These are phyloP conservation scores for Xerocomus amazonicus DNA, from an alignment of 1,284 basidiomycete species.

Conservation along the genomic window DNA sequence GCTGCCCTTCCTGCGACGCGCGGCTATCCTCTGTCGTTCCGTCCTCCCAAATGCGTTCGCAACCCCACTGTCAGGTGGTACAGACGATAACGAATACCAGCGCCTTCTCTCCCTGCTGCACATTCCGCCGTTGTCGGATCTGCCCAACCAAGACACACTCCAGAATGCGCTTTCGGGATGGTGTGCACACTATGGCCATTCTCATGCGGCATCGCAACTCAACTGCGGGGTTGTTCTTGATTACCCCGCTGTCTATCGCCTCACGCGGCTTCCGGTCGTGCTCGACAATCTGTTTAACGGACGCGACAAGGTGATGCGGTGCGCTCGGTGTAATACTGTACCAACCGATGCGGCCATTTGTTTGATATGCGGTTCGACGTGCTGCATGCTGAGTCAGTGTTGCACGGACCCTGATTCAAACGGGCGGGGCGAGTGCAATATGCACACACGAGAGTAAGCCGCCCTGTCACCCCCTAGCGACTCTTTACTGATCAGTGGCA, in stretches of 20 bases:
- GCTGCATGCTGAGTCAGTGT: slow-evolving; percentile 93
- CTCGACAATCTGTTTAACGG: slow-evolving; percentile 79
- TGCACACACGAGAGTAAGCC: slow-evolving; percentile 89
- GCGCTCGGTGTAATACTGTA: slow-evolving; percentile 74
- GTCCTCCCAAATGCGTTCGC: slow-evolving; percentile 64
- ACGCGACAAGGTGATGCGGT: slow-evolving; percentile 67
- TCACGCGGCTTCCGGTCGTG: slow-evolving; percentile 77
- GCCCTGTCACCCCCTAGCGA: not conserved
- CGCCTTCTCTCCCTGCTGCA: slow-evolving; percentile 73
- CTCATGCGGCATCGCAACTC: slow-evolving; percentile 67
- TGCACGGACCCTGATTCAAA: slow-evolving; percentile 72
- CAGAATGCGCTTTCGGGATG: slow-evolving; percentile 79
- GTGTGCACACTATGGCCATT: slow-evolving; percentile 79
- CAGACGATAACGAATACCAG: slow-evolving; percentile 65
- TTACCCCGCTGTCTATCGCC: slow-evolving; percentile 82
- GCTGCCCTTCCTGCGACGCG: slow-evolving; percentile 90
- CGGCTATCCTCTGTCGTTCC: slow-evolving; percentile 81
- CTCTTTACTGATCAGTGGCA: too few relatives aligned
- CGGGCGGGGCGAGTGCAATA: slow-evolving; percentile 85
- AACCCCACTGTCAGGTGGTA: slow-evolving; percentile 29
- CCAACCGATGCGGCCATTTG: slow-evolving; percentile 91
- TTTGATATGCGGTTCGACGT: slow-evolving; percentile 83
- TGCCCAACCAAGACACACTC: slow-evolving; percentile 78
- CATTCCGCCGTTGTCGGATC: slow-evolving; percentile 73
- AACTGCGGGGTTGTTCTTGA: slow-evolving; percentile 78